Base-by-base conservation (phyloP, 805 yeast species). In the Isabelozyma gotoi region DNA sequence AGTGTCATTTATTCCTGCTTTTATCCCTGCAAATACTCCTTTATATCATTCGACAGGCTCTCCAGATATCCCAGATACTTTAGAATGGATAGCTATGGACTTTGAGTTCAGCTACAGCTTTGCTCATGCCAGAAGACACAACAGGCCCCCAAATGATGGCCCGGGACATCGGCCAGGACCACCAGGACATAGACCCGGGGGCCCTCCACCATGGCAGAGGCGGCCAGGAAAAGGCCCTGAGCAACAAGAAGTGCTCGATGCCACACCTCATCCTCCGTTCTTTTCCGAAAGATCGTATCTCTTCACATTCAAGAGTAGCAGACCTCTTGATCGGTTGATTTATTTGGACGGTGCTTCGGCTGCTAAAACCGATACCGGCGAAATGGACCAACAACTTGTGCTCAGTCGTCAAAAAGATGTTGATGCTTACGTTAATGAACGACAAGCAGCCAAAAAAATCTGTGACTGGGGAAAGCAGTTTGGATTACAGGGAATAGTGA, bases 321-420 rank as follows among this genome's bases (percentile, higher is more conserved):
- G 63, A 46, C 81, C 84, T 3, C 56, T 82, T 40, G 69, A 68
- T 47, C 75, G 68, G 48, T 53, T 82, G 21, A 63, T 82, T 4
- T 71, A 73, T 40, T 55, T 82, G n/a, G 86, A 82, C 47, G 88
- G 88, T 5, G 85, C 86, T 0, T 80, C 85, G 20, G 88, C 85
- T n/a, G 80, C 85, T 0, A 82, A 81, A 55, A 62, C 73, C 0
- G 33, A 42, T 1, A 69, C 79, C 1, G 86, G 86, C 4, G 82
- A 78, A 52, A 80, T 80, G 85, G 88, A 82, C 53, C 81, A 16
- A 56, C 71, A 50, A 38, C 48, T 34, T 55, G 57, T 60, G 10
- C 51, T 58, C 37, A 49, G 57, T 24, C 44, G 50, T 32, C 59
- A 48, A 19, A 33, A 40, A n/a, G 51, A 56, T 5, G 42, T 57